Conservation (phyloP, 2,329 filamentous ascomycete species). For the Cadophora sp. region DNA sequence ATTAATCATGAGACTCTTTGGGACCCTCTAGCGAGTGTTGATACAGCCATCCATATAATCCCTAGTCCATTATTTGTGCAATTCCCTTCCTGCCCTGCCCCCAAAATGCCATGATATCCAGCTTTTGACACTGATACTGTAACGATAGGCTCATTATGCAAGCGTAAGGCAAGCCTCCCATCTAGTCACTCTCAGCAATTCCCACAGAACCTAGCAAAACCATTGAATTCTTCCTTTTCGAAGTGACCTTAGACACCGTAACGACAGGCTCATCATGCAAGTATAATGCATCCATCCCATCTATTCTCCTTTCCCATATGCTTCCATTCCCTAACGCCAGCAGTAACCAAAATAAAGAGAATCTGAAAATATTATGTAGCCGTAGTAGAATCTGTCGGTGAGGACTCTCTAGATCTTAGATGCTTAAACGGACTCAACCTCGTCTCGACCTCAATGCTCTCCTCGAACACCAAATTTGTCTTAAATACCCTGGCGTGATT, state of each 20-base stretch:
- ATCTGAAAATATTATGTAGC: not conserved
- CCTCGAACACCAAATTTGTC: slow-evolving; percentile 13
- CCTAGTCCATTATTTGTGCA: not conserved
- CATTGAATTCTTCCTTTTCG: not conserved
- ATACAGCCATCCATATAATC: slow-evolving; percentile 4
- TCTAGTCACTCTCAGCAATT: not conserved
- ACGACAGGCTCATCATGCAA: not conserved
- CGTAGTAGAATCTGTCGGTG: not conserved
- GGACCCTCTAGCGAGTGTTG: slow-evolving; percentile 5
- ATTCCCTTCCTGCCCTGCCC: not conserved
- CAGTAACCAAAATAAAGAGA: not conserved
- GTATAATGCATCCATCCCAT: not conserved
- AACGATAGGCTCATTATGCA: slow-evolving; percentile 7
- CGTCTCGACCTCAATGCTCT: slow-evolving; percentile 18
- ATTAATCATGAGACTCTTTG: not conserved
- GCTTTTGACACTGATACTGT: not conserved
- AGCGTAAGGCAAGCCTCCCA: not conserved
- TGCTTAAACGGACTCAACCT: slow-evolving; percentile 20
- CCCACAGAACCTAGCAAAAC: not conserved
- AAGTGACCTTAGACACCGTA: not conserved
- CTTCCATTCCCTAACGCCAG: not conserved
- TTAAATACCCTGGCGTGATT: slow-evolving; percentile 21
- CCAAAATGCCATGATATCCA: not conserved
- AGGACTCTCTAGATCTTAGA: not conserved
- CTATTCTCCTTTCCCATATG: not conserved